Evolutionary conservation across 345 rosid genomes (phyloP).

Genomic region (Arabidopsis suecica): DNA sequence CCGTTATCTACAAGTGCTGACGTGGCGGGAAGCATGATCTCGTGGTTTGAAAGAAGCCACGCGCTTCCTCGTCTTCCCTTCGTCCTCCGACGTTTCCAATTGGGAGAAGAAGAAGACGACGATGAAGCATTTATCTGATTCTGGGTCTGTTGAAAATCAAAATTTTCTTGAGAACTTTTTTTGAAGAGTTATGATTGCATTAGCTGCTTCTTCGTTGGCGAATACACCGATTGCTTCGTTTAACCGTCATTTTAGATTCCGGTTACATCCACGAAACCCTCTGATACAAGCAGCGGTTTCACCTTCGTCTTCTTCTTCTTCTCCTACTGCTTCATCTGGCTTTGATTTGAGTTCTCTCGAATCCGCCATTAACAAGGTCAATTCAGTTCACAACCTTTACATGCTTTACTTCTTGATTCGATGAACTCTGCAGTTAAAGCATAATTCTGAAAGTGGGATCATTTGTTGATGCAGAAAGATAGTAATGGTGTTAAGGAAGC

Average conservation of each 20-base stretch:
- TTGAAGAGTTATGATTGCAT: slow-evolving; percentile 23
- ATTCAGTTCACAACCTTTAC: neutral
- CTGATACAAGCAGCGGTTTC: slow-evolving; percentile 26
- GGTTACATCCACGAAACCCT: slow-evolving; percentile 10
- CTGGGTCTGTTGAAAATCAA: slow-evolving; percentile 1
- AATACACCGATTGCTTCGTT: slow-evolving; percentile 24
- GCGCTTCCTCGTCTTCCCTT: slow-evolving; percentile 34
- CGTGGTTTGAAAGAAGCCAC: slow-evolving; percentile 42
- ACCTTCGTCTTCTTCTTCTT: slow-evolving; percentile 48
- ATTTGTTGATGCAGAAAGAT: slow-evolving; percentile 63
- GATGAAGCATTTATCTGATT: slow-evolving; percentile 25
- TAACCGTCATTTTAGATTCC: slow-evolving; percentile 20
- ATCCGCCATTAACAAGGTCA: slow-evolving; percentile 76
- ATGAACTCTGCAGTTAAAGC: neutral
- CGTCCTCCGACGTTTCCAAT: slow-evolving; percentile 16
- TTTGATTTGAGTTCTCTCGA: slow-evolving; percentile 66
- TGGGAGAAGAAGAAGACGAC: slow-evolving; percentile 10
- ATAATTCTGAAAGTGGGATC: neutral
- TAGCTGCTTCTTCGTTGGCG: slow-evolving; percentile 36
- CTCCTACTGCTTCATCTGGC: slow-evolving; percentile 51
- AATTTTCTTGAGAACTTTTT: neutral
- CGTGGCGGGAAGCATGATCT: slow-evolving; percentile 37
- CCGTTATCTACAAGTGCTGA: slow-evolving; percentile 34
- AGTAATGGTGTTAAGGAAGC: slow-evolving; percentile 83
- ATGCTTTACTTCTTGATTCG: neutral